phyloP scores from a whole-genome alignment of 306 rosid genomes.

The Senna siamea region DNA sequence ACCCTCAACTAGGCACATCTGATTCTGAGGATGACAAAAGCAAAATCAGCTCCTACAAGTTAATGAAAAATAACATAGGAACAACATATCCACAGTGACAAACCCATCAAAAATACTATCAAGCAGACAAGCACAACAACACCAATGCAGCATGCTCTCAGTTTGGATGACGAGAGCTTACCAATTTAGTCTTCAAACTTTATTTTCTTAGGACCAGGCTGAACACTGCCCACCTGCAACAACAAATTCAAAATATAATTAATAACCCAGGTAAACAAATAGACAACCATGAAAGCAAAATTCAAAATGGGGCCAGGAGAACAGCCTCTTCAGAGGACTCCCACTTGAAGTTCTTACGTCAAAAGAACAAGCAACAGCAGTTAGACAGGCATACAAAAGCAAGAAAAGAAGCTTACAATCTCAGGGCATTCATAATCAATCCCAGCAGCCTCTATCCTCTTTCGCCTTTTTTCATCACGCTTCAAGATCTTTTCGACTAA shows the following conservation, averaged over 20 bases:
- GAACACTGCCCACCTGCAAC: conserved; percentile 66
- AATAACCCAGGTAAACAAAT: not conserved
- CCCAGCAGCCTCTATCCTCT: conserved; percentile 80
- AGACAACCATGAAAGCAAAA: conserved; percentile 10
- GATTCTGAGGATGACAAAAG: not conserved
- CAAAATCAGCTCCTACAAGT: conserved; percentile 12
- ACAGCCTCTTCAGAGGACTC: not conserved
- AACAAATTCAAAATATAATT: conserved; percentile 3
- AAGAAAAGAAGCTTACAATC: conserved; percentile 60
- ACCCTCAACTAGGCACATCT: not conserved
- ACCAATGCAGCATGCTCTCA: not conserved
- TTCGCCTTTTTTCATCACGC: conserved; percentile 58
- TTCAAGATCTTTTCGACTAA: conserved; percentile 65
- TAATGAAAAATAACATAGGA: not conserved
- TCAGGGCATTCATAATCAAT: conserved; percentile 87
- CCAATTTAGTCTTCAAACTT: conserved; percentile 58
- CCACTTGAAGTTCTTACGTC: not conserved
- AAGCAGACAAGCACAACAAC: conserved; percentile 4
- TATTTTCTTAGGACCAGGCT: conserved; percentile 84
- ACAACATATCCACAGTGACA: not conserved
- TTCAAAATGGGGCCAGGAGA: not conserved
- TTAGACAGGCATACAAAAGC: not conserved
- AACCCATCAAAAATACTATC: not conserved
- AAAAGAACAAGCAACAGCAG: not conserved
- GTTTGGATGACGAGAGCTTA: conserved; percentile 1